Evolutionary conservation across 2,329 filamentous ascomycete genomes (phyloP).

Genomic region (Trichoderma sp.): DNA sequence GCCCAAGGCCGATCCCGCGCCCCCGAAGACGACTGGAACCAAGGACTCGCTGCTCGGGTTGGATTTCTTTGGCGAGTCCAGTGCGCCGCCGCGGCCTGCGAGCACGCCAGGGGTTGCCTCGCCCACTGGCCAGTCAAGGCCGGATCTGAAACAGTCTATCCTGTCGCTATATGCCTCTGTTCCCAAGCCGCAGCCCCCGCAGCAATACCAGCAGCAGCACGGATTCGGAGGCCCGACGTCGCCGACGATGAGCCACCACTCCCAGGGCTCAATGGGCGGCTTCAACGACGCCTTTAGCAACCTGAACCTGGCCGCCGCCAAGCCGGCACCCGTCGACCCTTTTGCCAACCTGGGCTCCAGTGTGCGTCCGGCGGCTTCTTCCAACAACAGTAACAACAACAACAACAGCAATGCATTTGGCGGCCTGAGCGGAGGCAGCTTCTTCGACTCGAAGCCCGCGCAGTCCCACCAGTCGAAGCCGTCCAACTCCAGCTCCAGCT

Average conservation of each 20-base stretch:
- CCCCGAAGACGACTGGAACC: constrained; percentile 68
- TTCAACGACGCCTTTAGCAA: constrained; percentile 73
- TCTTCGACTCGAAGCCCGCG: constrained; percentile 76
- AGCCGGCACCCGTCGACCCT: constrained; percentile 51
- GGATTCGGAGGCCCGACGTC: constrained; percentile 71
- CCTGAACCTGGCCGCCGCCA: constrained; percentile 51
- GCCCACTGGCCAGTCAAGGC: constrained; percentile 69
- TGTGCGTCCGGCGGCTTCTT: constrained; percentile 35
- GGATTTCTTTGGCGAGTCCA: constrained; percentile 82
- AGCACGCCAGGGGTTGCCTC: constrained; percentile 72
- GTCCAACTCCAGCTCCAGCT: constrained; percentile 62
- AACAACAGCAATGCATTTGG: constrained; percentile 50
- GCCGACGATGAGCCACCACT: constrained; percentile 53
- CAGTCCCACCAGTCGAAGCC: constrained; percentile 58
- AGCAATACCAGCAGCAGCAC: constrained; percentile 49
- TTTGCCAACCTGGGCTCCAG: constrained; percentile 61
- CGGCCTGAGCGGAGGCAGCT: constrained; percentile 70
- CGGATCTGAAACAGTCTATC: constrained; percentile 96
- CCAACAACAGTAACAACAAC: not conserved
- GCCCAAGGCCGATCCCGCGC: constrained; percentile 63
- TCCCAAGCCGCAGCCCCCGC: constrained; percentile 70
- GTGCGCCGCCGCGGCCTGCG: constrained; percentile 75
- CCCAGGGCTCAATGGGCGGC: constrained; percentile 57
- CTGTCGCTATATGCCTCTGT: constrained; percentile 88
- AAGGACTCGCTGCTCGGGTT: constrained; percentile 91